These are phyloP conservation scores for Sonneratia alba DNA, from an alignment of 345 rosid genomes.

Conservation along the genomic window DNA sequence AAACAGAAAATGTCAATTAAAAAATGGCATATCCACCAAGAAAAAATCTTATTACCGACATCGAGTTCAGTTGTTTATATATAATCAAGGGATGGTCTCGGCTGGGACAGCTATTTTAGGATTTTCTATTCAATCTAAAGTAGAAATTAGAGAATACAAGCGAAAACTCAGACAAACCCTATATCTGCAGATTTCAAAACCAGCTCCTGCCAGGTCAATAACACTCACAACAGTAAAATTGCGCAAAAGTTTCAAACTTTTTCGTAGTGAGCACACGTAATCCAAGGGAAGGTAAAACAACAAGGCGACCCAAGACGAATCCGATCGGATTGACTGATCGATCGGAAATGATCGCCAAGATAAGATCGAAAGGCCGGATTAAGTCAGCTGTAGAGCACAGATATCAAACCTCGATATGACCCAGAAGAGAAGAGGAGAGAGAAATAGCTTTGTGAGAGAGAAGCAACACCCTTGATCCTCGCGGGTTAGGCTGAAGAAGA, in stretches of 20 bases:
- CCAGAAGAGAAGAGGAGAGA: not conserved
- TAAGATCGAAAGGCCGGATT: not conserved
- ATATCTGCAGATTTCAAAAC: not conserved
- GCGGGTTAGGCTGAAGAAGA: constrained; percentile 3
- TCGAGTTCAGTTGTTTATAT: not conserved
- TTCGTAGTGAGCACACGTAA: not conserved
- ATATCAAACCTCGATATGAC: constrained; percentile 1
- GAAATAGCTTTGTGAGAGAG: constrained; percentile 8
- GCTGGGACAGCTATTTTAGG: not conserved
- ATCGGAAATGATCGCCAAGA: not conserved
- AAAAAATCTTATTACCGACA: not conserved
- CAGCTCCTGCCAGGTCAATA: not conserved
- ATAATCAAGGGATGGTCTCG: too few species aligned
- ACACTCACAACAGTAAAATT: not conserved
- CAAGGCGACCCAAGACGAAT: not conserved
- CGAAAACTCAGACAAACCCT: not conserved
- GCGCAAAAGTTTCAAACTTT: not conserved
- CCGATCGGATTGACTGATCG: not conserved
- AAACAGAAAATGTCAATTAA: not conserved
- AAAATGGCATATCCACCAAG: not conserved
- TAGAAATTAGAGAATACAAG: not conserved
- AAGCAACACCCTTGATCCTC: not conserved
- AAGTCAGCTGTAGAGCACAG: not conserved
- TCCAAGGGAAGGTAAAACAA: not conserved
- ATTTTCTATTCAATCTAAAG: not conserved